Evolutionary conservation across 2,329 filamentous ascomycete species (phyloP).

Genomic region (Conoideocrella luteorostrata): DNA sequence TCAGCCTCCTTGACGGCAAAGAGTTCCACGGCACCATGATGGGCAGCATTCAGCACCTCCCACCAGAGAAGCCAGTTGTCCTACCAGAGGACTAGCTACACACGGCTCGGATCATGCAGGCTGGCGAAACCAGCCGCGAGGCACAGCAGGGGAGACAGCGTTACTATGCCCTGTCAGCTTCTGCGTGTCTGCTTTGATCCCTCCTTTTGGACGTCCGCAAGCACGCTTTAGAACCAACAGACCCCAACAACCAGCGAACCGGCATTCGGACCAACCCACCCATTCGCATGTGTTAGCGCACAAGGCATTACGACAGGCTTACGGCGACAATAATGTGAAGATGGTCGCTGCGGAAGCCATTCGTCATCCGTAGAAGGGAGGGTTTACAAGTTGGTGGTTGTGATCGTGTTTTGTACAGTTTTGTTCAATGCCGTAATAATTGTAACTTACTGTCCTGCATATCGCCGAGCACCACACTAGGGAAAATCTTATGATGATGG

Average conservation of each 20-base stretch:
- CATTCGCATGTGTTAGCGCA: background rate
- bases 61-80: too few relatives aligned
- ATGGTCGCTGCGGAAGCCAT: background rate
- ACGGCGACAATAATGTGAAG: background rate
- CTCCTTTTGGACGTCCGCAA: background rate
- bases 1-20: too few relatives aligned
- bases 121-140: too few relatives aligned
- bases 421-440: background rate
- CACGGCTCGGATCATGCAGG: too few relatives aligned
- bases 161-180: too few relatives aligned
- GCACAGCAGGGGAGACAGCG: too few relatives aligned
- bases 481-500: background rate
- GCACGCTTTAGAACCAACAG: slow-evolving; percentile 1
- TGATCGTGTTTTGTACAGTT: background rate
- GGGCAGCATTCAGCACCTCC: too few relatives aligned
- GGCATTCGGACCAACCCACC: slow-evolving; percentile 8
- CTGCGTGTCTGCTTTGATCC: background rate
- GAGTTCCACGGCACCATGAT: too few relatives aligned
- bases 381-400: too few relatives aligned
- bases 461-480: background rate
- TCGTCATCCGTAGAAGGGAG: background rate
- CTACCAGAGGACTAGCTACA: too few relatives aligned
- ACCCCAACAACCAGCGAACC: background rate
- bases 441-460: background rate
- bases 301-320: slow-evolving; percentile 7